Conservation (phyloP, 495 filamentous ascomycete genomes). For the Diplogelasinospora grovesii region DNA sequence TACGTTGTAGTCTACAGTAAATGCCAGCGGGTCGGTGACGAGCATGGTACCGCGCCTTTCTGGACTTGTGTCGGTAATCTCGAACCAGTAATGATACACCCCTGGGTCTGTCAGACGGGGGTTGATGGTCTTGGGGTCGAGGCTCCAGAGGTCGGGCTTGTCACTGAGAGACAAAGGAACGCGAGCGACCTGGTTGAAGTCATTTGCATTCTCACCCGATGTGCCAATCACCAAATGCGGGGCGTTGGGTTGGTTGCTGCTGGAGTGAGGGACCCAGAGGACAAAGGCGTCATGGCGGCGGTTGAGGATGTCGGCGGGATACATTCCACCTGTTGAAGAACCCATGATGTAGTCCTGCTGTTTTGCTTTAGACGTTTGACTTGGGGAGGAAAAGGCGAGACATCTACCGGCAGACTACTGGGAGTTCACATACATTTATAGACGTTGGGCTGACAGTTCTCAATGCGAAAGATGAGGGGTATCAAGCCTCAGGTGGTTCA, state of each 20-base stretch:
- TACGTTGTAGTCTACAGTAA: conserved; percentile 21
- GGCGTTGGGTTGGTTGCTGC: not conserved
- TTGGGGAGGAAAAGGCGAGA: too few species aligned
- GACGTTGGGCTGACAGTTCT: too few species aligned
- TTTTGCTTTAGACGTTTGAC: too few species aligned
- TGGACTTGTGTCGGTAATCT: conserved; percentile 15
- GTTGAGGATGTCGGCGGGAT: conserved; percentile 20
- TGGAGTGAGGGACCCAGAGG: conserved; percentile 20
- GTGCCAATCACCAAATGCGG: conserved; percentile 17
- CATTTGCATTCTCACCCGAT: not conserved
- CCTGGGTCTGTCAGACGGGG: conserved; percentile 13
- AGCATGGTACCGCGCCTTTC: conserved; percentile 3
- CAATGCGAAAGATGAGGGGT: too few species aligned
- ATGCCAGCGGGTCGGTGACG: conserved; percentile 25
- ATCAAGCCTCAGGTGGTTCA: too few species aligned
- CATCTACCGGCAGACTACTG: too few species aligned
- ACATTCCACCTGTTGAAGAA: conserved; percentile 2
- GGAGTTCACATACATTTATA: too few species aligned
- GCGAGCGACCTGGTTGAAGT: conserved; percentile 9
- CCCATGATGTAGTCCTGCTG: too few species aligned
- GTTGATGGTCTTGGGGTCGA: conserved; percentile 14
- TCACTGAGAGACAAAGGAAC: conserved; percentile 5
- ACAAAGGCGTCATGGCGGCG: conserved; percentile 18
- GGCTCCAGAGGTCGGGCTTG: conserved; percentile 18
- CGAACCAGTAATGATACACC: conserved; percentile 26